These are phyloP conservation scores for Lactifluus hygrophoroides DNA, from an alignment of 768 basidiomycete species.

Conservation along the genomic window DNA sequence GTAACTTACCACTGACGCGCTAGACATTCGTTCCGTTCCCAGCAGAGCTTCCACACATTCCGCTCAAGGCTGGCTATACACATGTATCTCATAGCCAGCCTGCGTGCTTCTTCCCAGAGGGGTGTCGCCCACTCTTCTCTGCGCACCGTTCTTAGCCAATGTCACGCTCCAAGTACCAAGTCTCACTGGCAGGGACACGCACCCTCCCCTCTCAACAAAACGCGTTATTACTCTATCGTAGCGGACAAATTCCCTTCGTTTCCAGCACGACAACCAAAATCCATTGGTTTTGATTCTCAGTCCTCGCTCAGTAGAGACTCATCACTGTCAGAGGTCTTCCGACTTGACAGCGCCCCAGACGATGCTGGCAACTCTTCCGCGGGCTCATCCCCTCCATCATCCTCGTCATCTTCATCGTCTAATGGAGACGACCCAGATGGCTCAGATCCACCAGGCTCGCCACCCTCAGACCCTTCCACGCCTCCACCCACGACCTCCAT, in stretches of 20 bases:
- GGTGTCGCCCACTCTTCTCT: neutral
- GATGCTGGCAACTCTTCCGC: slow-evolving; percentile 21
- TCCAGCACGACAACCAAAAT: neutral
- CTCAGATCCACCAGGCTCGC: slow-evolving; percentile 33
- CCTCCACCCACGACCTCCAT: slow-evolving; percentile 44
- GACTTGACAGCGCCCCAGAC: slow-evolving; percentile 9
- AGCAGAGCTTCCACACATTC: no score
- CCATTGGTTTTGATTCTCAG: neutral
- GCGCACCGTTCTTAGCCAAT: neutral
- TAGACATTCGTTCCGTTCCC: no score
- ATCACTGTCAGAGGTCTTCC: neutral
- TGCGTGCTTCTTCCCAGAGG: neutral
- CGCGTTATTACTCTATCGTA: slow-evolving; percentile 2
- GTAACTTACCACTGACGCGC: no score
- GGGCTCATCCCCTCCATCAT: slow-evolving; percentile 32
- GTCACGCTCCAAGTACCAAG: neutral
- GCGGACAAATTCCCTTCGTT: neutral
- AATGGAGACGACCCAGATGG: slow-evolving; percentile 31
- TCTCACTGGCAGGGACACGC: neutral
- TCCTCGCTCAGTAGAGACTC: no score
- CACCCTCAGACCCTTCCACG: slow-evolving; percentile 30
- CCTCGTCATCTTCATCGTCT: slow-evolving; percentile 36
- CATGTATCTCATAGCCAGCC: slow-evolving; percentile 1
- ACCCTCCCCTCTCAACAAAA: neutral
- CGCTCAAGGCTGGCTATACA: slow-evolving; percentile 4